Percentiles rank a stretch among this genome's conserved stretches.
Evolutionary conservation across 2,329 filamentous ascomycete species (phyloP).

Genomic region (Fusarium guadeloupense): DNA sequence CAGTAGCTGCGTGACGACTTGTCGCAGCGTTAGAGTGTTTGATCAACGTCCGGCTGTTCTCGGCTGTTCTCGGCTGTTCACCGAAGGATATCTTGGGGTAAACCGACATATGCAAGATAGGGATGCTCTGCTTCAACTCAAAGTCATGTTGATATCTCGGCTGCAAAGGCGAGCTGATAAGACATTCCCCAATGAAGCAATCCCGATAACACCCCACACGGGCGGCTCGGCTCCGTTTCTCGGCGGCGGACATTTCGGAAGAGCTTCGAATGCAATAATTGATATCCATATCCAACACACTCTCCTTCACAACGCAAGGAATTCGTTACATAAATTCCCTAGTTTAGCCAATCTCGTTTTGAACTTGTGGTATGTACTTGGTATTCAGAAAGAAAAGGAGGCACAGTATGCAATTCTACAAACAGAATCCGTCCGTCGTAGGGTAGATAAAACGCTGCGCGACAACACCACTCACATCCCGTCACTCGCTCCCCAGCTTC

Average conservation of each 20-base stretch:
- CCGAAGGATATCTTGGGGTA: neutral
- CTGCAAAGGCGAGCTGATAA: slow-evolving; percentile 12
- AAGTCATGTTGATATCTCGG: neutral
- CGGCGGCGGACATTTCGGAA: slow-evolving; percentile 6
- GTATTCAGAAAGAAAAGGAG: neutral
- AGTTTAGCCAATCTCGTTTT: too few species aligned
- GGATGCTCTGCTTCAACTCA: neutral
- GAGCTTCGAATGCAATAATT: neutral
- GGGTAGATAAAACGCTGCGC: neutral
- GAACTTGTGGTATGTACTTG: too few species aligned
- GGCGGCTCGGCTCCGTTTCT: slow-evolving; percentile 22
- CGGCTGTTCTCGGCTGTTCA: slow-evolving; percentile 13
- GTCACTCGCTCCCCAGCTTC: slow-evolving; percentile 15
- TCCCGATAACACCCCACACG: slow-evolving; percentile 28
- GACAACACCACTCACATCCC: neutral
- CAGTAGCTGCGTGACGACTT: slow-evolving; percentile 8
- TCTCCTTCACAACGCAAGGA: neutral
- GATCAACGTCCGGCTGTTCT: slow-evolving; percentile 11
- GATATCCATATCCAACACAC: neutral
- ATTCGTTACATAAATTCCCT: too few species aligned
- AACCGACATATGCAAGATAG: neutral
- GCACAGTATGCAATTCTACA: neutral
- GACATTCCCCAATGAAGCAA: neutral
- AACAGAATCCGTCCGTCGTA: neutral
- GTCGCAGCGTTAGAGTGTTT: slow-evolving; percentile 9